Evolutionary conservation across 1,139 yeast genomes (phyloP).

Genomic region (Yamadazyma pseudoaaseri): DNA sequence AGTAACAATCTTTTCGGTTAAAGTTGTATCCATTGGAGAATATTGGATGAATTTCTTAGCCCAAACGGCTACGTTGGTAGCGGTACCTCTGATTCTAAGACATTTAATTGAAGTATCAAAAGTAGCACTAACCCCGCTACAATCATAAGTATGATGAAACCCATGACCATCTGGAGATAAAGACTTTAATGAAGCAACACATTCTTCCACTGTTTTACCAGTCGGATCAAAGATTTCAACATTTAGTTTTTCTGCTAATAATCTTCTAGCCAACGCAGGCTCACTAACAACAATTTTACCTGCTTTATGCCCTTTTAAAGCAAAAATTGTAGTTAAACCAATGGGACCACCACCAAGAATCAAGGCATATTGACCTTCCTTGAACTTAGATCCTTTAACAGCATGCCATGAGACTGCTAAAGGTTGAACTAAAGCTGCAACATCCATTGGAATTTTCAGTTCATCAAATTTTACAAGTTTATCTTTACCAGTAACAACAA

Average conservation of each 20-base stretch:
- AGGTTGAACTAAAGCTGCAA: slow-evolving; percentile 47
- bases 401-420: slow-evolving; percentile 51
- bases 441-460: slow-evolving; percentile 37
- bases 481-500: slow-evolving; percentile 32
- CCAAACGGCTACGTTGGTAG: slow-evolving; percentile 67
- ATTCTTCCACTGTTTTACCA: slow-evolving; percentile 28
- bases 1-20: slow-evolving; percentile 35
- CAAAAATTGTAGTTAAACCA: slow-evolving; percentile 56
- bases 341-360: slow-evolving; percentile 65
- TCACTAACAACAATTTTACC: slow-evolving; percentile 56
- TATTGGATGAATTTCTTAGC: slow-evolving; percentile 32
- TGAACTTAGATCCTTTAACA: slow-evolving; percentile 34
- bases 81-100: slow-evolving; percentile 57
- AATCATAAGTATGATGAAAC: slow-evolving; percentile 57
- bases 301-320: slow-evolving; percentile 56
- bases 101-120: slow-evolving; percentile 51
- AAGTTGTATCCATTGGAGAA: slow-evolving; percentile 39
- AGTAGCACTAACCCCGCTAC: slow-evolving; percentile 60
- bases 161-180: slow-evolving; percentile 51
- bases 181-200: slow-evolving; percentile 30
- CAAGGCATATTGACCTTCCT: slow-evolving; percentile 48
- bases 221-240: slow-evolving; percentile 51
- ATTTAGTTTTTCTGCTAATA: slow-evolving; percentile 50
- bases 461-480: slow-evolving; percentile 36
- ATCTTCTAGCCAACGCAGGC: slow-evolving; percentile 55